Base-by-base conservation (phyloP, 352 stramenopile species). In the Thraustochytrium sp. region DNA sequence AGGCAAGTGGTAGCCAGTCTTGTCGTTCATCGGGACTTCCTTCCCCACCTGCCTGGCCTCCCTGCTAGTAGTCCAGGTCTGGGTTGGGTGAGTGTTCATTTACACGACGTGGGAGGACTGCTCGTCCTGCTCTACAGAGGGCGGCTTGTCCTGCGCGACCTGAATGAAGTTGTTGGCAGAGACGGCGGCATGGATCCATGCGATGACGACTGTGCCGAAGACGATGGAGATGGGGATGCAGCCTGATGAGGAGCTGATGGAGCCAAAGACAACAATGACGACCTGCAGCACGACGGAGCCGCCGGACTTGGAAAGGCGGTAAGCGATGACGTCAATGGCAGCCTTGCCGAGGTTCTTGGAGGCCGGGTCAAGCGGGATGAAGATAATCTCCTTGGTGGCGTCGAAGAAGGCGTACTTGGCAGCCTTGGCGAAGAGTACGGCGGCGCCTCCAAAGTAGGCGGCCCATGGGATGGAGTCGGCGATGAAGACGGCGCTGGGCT, bases 371-470 rank as follows among this genome's bases (percentile, higher is more conserved):
- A 95, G 86, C 26, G 90, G 90, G 82, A 95, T 95, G 86, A 94
- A 95, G 3, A 90, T 91, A 90, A 94, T 95, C 87, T 95, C 90
- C 84, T 95, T 94, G 87, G 89, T 93, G 8, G 92, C 90, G 85
- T 95, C 90, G 73, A 94, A 94, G 26, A 95, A 85, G 5, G 87
- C 88, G 83, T 95, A 95, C 86, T 94, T 94, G 40, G 88, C 72
- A 26, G 87, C 90, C 86, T 96, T 96, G 44, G 87, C 91, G 23
- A 94, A 84, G 89, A 95, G 94, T 1, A 96, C 86, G n/a, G 92
- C 91, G 31, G 89, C 94, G 16, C 88, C 92, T 23, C 91, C 92
- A 31, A 95, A 83, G 23, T 76, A 46, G 23, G 88, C 87, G 36
- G 89, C 86, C 46, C 93, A 85, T 1, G 91, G 89, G 48, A 65